Percentiles rank a stretch among this genome's conserved stretches.
phyloP scores from a whole-genome alignment of 2,329 filamentous ascomycete genomes.

The Penicillium concentricum region DNA sequence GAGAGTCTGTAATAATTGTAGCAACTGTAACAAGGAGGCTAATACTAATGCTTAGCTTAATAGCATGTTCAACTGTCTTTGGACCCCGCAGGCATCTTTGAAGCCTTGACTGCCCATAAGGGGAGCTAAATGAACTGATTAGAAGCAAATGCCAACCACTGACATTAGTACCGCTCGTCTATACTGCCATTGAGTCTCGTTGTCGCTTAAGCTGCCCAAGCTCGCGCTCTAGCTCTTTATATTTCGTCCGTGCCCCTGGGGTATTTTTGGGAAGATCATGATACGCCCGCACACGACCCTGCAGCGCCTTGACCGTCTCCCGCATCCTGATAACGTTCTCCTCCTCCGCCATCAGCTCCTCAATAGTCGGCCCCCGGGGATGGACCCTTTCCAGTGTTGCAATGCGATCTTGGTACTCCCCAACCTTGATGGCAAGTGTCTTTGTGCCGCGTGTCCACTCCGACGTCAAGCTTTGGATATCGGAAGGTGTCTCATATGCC shows the following conservation, averaged over 20 bases:
- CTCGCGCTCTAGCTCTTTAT: conserved; percentile 66
- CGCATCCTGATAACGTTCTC: conserved; percentile 58
- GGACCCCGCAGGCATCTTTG: background rate
- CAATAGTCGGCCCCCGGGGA: conserved; percentile 33
- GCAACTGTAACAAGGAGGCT: background rate
- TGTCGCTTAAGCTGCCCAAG: conserved; percentile 60
- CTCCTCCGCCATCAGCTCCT: conserved; percentile 60
- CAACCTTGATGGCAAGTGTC: conserved; percentile 62
- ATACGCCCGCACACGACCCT: conserved; percentile 65
- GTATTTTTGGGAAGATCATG: conserved; percentile 70
- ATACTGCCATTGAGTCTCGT: conserved; percentile 71
- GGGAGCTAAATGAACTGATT: background rate
- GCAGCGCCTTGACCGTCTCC: conserved; percentile 62
- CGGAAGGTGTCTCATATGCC: conserved; percentile 54
- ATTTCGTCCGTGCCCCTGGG: conserved; percentile 65
- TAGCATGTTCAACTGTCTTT: background rate
- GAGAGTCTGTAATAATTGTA: background rate
- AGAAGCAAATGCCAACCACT: background rate
- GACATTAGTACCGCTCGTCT: conserved; percentile 47
- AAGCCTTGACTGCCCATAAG: background rate
- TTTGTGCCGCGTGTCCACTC: conserved; percentile 72
- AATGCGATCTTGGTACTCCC: conserved; percentile 63
- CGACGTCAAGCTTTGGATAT: conserved; percentile 68
- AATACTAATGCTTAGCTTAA: background rate
- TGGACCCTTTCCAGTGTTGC: conserved; percentile 40